Conservation (phyloP, 2,329 filamentous ascomycete species). For the Zasmidium cellare region DNA sequence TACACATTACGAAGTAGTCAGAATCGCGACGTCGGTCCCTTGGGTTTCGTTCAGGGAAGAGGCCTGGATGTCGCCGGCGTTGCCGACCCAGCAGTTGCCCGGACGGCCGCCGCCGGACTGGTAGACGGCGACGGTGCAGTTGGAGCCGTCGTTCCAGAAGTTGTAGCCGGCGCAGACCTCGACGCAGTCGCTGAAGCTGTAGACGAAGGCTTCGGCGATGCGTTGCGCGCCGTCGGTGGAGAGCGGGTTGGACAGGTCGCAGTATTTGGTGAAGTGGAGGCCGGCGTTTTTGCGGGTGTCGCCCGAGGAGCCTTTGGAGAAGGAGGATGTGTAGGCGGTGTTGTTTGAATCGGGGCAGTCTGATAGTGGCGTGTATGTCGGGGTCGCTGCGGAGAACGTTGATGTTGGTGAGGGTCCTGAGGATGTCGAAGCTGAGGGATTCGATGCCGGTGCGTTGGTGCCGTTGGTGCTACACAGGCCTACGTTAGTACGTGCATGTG, state of each 20-base stretch:
- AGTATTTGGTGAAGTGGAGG: slow-evolving; percentile 35
- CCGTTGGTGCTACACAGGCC: slow-evolving; percentile 14
- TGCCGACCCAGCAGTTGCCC: slow-evolving; percentile 35
- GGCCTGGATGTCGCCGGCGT: slow-evolving; percentile 15
- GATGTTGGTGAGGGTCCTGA: slow-evolving; percentile 23
- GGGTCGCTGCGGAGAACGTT: slow-evolving; percentile 31
- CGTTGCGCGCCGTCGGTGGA: slow-evolving; percentile 15
- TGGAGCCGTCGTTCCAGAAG: slow-evolving; percentile 19
- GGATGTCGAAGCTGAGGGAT: slow-evolving; percentile 11
- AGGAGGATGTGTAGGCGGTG: slow-evolving; percentile 32
- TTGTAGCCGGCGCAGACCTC: slow-evolving; percentile 37
- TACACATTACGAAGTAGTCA: slow-evolving; percentile 11
- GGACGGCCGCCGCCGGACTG: slow-evolving; percentile 26
- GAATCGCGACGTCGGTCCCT: slow-evolving; percentile 28
- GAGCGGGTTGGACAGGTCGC: slow-evolving; percentile 32
- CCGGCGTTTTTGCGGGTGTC: slow-evolving; percentile 14
- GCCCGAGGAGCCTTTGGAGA: slow-evolving; percentile 13
- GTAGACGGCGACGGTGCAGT: slow-evolving; percentile 37
- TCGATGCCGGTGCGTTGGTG: slow-evolving; percentile 16
- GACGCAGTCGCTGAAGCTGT: slow-evolving; percentile 38
- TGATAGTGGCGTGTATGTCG: slow-evolving; percentile 34
- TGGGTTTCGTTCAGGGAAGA: slow-evolving; percentile 15
- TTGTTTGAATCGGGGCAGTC: slow-evolving; percentile 34
- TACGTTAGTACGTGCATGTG: slow-evolving; percentile 17
- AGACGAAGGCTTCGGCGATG: slow-evolving; percentile 35